These are phyloP conservation scores for Alternaria burnsii DNA, from an alignment of 2,329 filamentous ascomycete genomes.

Conservation along the genomic window DNA sequence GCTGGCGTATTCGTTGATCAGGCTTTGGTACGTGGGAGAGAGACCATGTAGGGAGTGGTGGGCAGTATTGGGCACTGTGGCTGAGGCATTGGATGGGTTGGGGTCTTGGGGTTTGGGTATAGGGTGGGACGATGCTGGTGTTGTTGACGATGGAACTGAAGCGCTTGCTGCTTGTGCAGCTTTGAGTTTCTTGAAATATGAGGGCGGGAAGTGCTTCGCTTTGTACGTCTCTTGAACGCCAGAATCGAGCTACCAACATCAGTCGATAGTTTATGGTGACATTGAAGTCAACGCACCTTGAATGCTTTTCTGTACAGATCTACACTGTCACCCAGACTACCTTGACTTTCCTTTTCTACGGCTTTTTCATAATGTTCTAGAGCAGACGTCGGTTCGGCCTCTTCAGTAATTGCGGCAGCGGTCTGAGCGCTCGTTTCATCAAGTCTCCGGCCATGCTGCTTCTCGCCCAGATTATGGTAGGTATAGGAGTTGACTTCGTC, in stretches of 20 bases:
- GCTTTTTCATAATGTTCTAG: slow-evolving; percentile 93
- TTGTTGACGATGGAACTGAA: slow-evolving; percentile 1
- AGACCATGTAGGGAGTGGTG: slow-evolving; percentile 66
- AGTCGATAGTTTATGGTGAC: slow-evolving; percentile 1
- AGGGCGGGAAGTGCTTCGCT: slow-evolving; percentile 85
- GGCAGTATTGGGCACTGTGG: slow-evolving; percentile 62
- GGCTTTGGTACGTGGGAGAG: slow-evolving; percentile 67
- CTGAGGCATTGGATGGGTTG: slow-evolving; percentile 60
- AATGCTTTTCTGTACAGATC: slow-evolving; percentile 90
- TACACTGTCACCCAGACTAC: slow-evolving; percentile 87
- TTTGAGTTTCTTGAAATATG: slow-evolving; percentile 54
- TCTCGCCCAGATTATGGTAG: slow-evolving; percentile 58
- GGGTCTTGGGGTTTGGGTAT: slow-evolving; percentile 51
- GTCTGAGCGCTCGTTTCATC: slow-evolving; percentile 52
- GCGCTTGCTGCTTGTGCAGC: slow-evolving; percentile 13
- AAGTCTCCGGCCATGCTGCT: slow-evolving; percentile 54
- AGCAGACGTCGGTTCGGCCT: slow-evolving; percentile 72
- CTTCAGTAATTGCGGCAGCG: slow-evolving; percentile 39
- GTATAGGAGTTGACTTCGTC: slow-evolving; percentile 54
- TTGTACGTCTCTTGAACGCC: slow-evolving; percentile 86
- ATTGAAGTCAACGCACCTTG: slow-evolving; percentile 63
- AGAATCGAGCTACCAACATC: slow-evolving; percentile 72
- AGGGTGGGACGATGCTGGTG: slow-evolving; percentile 45
- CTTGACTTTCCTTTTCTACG: slow-evolving; percentile 85
- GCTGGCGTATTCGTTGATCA: slow-evolving; percentile 78